Percentiles rank a stretch among this genome's conserved stretches.
Evolutionary conservation across 805 yeast species (phyloP).

Genomic region (Hanseniaspora jakobsenii): DNA sequence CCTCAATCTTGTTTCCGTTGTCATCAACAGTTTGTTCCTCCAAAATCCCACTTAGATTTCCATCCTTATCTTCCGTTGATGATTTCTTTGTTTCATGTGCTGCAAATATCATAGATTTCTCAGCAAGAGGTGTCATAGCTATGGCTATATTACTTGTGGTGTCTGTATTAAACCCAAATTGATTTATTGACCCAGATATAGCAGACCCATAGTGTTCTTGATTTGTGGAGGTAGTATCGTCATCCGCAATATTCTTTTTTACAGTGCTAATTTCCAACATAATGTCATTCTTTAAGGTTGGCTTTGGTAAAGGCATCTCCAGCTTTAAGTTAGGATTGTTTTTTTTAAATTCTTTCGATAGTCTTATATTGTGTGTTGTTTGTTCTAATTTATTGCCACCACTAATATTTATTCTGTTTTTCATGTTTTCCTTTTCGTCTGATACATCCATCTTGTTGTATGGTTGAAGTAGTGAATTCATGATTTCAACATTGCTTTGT

Average conservation of each 20-base stretch:
- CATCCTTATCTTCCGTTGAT: neutral
- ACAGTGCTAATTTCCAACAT: too few relatives aligned
- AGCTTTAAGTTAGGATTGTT: conserved; percentile 48
- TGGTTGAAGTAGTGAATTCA: conserved; percentile 19
- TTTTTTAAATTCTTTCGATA: conserved; percentile 29
- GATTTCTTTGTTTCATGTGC: neutral
- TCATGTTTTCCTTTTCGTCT: neutral
- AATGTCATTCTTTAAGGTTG: conserved; percentile 29
- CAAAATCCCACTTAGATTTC: conserved; percentile 6
- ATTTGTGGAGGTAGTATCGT: too few relatives aligned
- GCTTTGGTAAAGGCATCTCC: conserved; percentile 65
- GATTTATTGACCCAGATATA: conserved; percentile 39
- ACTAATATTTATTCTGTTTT: neutral
- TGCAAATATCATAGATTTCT: conserved; percentile 29
- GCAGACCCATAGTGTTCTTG: too few relatives aligned
- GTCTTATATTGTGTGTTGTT: conserved; percentile 18
- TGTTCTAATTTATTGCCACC: neutral
- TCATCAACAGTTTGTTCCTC: neutral
- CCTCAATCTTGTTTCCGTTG: too few relatives aligned
- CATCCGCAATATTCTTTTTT: too few relatives aligned
- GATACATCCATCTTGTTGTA: neutral
- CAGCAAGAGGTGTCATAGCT: conserved; percentile 74
- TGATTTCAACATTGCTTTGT: conserved; percentile 10
- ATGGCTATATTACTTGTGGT: conserved; percentile 40
- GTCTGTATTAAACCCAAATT: conserved; percentile 52